Evolutionary conservation across 305 asterid species (phyloP).

Genomic region (Euphrasia arctica): DNA sequence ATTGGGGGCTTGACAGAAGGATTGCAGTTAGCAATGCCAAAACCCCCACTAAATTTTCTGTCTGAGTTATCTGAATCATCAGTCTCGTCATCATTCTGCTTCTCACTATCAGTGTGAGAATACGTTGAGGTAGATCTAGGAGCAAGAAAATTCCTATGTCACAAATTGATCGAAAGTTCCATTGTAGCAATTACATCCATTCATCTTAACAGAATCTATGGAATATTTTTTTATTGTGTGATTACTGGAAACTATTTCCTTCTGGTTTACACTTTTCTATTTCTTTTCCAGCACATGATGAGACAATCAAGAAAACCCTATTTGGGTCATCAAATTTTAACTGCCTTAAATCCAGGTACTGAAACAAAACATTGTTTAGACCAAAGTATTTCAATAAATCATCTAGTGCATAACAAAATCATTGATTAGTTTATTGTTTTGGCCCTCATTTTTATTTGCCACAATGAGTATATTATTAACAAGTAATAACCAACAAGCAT

Average conservation of each 20-base stretch:
- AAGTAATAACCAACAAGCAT: conserved; percentile 19
- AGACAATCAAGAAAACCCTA: too few species aligned
- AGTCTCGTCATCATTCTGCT: conserved; percentile 46
- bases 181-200: conserved; percentile 21
- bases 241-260: conserved; percentile 3
- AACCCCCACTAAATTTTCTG: conserved; percentile 42
- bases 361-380: background rate
- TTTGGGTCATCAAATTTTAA: too few species aligned
- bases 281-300: too few species aligned
- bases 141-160: conserved; percentile 48
- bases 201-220: background rate
- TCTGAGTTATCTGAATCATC: conserved; percentile 52
- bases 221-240: background rate
- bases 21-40: conserved; percentile 35
- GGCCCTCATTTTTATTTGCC: conserved; percentile 8
- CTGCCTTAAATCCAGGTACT: too few species aligned
- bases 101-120: conserved; percentile 42
- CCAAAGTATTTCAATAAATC: conserved; percentile 15
- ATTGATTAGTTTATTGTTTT: background rate
- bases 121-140: conserved; percentile 36
- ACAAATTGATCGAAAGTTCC: conserved; percentile 17
- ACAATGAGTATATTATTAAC: background rate
- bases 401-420: conserved; percentile 20
- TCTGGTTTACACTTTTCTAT: too few species aligned
- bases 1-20: conserved; percentile 54